These are phyloP conservation scores for Fusarium transvaalense DNA, from an alignment of 2,329 filamentous ascomycete species.

Conservation along the genomic window DNA sequence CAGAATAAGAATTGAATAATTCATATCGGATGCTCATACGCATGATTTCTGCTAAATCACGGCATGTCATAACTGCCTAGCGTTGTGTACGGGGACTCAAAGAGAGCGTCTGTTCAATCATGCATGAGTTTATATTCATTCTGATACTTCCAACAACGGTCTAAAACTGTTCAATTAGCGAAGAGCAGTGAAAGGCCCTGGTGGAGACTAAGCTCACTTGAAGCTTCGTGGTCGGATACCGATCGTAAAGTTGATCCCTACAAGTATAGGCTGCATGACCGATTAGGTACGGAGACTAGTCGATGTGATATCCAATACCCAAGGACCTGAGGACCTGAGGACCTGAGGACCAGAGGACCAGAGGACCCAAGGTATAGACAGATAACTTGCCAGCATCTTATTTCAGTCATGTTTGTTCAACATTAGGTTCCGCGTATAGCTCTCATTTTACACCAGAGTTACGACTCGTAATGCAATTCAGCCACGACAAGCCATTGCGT, in stretches of 20 bases:
- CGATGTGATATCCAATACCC: not conserved
- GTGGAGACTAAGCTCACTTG: not conserved
- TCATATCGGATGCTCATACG: not conserved
- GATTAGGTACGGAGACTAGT: not conserved
- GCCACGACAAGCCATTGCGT: not conserved
- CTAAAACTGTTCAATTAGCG: not conserved
- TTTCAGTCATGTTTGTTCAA: conserved; percentile 21
- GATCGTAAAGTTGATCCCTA: not conserved
- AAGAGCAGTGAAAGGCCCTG: not conserved
- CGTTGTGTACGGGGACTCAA: not conserved
- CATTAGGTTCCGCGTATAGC: not conserved
- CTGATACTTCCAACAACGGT: not conserved
- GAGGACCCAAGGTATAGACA: not conserved
- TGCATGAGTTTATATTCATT: not conserved
- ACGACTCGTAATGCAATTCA: not conserved
- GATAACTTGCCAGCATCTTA: conserved; percentile 1
- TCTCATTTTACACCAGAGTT: not conserved
- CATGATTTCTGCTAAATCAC: not conserved
- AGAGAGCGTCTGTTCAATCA: not conserved
- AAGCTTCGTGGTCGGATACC: not conserved
- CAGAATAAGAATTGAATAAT: not conserved
- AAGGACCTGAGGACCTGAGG: not conserved
- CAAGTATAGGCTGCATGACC: not conserved
- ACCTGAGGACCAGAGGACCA: not conserved
- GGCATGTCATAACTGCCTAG: not conserved